phyloP scores from a whole-genome alignment of 2,329 filamentous ascomycete species.

The Fusarium luffae region DNA sequence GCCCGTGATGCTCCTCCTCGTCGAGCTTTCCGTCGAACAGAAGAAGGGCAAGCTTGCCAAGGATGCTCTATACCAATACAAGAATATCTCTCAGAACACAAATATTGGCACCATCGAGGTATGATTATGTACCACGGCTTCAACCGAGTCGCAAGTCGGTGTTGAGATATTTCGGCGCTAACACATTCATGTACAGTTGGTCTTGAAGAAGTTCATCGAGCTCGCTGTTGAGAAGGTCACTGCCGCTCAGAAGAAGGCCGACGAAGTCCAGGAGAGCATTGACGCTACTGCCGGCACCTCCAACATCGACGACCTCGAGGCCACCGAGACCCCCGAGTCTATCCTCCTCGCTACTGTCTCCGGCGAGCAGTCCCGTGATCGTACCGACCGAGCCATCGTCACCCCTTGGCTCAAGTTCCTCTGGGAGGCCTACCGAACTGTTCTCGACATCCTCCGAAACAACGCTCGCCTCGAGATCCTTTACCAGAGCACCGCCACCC shows the following conservation, averaged over 20 bases:
- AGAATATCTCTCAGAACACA: constrained; percentile 99
- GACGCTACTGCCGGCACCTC: constrained; percentile 73
- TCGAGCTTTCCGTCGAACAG: constrained; percentile 95
- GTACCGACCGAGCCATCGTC: constrained; percentile 96
- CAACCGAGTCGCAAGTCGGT: neutral
- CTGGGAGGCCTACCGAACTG: constrained; percentile 99
- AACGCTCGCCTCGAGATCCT: constrained; percentile 97
- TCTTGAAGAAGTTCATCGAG: constrained; percentile 98
- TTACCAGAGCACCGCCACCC: constrained; percentile 97
- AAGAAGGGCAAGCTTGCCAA: constrained; percentile 99
- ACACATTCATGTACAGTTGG: constrained; percentile 66
- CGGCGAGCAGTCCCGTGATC: constrained; percentile 95
- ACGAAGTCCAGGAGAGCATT: constrained; percentile 89
- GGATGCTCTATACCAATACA: constrained; percentile 99
- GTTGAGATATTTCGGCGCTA: constrained; percentile 31
- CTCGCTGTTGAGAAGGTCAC: constrained; percentile 96
- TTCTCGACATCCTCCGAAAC: constrained; percentile 98
- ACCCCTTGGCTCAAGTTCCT: constrained; percentile 99
- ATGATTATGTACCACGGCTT: constrained; percentile 42
- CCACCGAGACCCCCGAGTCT: constrained; percentile 96
- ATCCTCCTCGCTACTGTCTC: constrained; percentile 98
- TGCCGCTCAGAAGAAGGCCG: constrained; percentile 93
- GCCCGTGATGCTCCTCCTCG: constrained; percentile 97
- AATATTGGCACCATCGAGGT: constrained; percentile 98
- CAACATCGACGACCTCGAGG: constrained; percentile 94